These are phyloP conservation scores for Nicotiana attenuata DNA, from an alignment of 257 asterid species.

Conservation along the genomic window DNA sequence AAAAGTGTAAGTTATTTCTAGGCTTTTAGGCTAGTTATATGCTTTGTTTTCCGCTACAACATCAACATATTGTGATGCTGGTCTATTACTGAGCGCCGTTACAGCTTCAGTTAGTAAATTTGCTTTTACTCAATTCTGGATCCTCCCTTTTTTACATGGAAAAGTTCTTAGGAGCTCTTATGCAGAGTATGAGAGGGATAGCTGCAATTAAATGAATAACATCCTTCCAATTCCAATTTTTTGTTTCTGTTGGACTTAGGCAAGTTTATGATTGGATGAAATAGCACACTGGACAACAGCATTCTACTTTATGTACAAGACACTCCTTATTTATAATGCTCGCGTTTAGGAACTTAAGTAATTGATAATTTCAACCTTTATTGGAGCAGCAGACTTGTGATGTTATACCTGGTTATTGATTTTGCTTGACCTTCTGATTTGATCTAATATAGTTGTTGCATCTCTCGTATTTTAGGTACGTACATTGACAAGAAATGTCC, in stretches of 20 bases:
- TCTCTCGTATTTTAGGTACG: conserved; percentile 29
- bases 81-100: too few relatives aligned
- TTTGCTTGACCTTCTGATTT: background rate
- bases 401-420: background rate
- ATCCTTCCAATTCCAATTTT: background rate
- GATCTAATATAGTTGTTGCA: background rate
- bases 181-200: background rate
- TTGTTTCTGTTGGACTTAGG: too few relatives aligned
- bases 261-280: background rate
- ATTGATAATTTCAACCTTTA: background rate
- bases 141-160: background rate
- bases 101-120: background rate
- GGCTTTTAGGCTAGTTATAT: background rate
- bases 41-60: background rate
- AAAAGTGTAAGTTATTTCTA: too few relatives aligned
- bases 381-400: background rate
- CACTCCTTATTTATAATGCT: background rate
- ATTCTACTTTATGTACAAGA: too few relatives aligned
- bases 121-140: too few relatives aligned
- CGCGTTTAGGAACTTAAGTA: too few relatives aligned
- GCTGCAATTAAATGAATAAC: background rate
- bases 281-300: background rate
- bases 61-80: too few relatives aligned
- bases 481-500: conserved; percentile 89
- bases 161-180: background rate